These are phyloP conservation scores for Ogataea chonburiensis DNA, from an alignment of 805 yeast genomes.

Conservation along the genomic window DNA sequence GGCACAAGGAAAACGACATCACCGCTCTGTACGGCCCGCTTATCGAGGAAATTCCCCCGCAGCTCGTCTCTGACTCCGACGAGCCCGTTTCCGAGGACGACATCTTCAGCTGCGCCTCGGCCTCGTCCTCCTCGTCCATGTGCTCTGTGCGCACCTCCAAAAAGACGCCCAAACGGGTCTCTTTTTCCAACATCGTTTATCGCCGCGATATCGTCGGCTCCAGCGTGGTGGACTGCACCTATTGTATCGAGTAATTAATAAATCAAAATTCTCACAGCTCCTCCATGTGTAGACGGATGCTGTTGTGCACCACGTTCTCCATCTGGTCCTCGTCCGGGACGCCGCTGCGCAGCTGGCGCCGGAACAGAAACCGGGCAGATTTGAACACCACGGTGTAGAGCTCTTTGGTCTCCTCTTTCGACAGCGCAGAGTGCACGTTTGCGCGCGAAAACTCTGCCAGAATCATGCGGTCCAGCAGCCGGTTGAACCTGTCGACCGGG, in stretches of 20 bases:
- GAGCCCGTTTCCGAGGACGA: conserved; percentile 18
- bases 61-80: too few relatives aligned
- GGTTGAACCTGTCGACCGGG: conserved; percentile 14
- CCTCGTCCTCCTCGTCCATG: conserved; percentile 11
- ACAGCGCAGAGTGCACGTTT: conserved; percentile 29
- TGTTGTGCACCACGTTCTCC: conserved; percentile 37
- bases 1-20: conserved; percentile 54
- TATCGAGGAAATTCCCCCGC: too few relatives aligned
- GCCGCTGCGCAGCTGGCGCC: conserved; percentile 24
- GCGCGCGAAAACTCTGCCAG: conserved; percentile 38
- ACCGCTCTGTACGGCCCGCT: conserved; percentile 56
- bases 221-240: conserved; percentile 39
- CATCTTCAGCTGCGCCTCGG: conserved; percentile 13
- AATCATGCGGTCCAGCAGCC: conserved; percentile 33
- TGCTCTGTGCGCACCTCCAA: conserved; percentile 3
- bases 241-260: not conserved
- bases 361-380: conserved; percentile 39
- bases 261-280: conserved; percentile 6
- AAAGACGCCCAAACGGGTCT: conserved; percentile 31
- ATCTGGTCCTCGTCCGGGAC: conserved; percentile 32
- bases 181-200: conserved; percentile 42
- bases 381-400: conserved; percentile 37
- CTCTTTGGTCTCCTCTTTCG: conserved; percentile 32
- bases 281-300: conserved; percentile 31
- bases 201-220: conserved; percentile 47